phyloP scores from a whole-genome alignment of 179 eudicot species.

The Dionaea muscipula region DNA sequence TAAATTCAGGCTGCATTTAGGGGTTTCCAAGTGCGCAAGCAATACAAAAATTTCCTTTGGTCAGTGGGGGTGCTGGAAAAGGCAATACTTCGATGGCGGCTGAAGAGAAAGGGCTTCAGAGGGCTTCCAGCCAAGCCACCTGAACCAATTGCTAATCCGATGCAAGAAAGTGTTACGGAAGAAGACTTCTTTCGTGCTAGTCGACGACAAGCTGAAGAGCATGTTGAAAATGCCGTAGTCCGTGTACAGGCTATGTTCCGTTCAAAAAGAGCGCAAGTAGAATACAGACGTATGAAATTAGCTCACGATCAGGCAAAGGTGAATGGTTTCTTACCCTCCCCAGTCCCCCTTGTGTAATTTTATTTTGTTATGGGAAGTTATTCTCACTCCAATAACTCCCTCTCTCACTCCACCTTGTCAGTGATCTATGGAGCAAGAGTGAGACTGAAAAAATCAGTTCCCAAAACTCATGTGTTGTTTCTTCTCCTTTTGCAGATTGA shows the following conservation, averaged over 20 bases:
- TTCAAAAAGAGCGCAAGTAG: slow-evolving; percentile 76
- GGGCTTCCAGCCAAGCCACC: slow-evolving; percentile 41
- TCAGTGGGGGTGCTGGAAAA: slow-evolving; percentile 91
- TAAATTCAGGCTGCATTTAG: slow-evolving; percentile 52
- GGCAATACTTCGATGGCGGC: slow-evolving; percentile 76
- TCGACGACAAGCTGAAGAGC: slow-evolving; percentile 81
- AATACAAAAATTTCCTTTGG: slow-evolving; percentile 60
- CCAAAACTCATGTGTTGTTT: too few relatives aligned
- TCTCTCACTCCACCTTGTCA: too few relatives aligned
- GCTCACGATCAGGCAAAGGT: slow-evolving; percentile 56
- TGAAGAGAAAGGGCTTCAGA: slow-evolving; percentile 66
- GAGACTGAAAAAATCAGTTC: too few relatives aligned
- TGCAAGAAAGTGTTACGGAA: slow-evolving; percentile 41
- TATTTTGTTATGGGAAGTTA: too few relatives aligned
- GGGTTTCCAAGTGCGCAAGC: slow-evolving; percentile 63
- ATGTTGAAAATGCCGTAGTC: slow-evolving; percentile 76
- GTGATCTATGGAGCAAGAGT: too few relatives aligned
- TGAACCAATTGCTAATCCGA: slow-evolving; percentile 25
- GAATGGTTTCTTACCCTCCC: background rate
- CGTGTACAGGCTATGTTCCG: slow-evolving; percentile 91
- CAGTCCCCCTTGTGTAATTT: too few relatives aligned
- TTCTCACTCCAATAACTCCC: too few relatives aligned
- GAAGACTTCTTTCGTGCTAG: slow-evolving; percentile 83
- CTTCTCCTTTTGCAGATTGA: too few relatives aligned
- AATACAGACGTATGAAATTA: slow-evolving; percentile 74